These are phyloP conservation scores for Huiozyma sinensis DNA, from an alignment of 805 yeast species.

Conservation along the genomic window DNA sequence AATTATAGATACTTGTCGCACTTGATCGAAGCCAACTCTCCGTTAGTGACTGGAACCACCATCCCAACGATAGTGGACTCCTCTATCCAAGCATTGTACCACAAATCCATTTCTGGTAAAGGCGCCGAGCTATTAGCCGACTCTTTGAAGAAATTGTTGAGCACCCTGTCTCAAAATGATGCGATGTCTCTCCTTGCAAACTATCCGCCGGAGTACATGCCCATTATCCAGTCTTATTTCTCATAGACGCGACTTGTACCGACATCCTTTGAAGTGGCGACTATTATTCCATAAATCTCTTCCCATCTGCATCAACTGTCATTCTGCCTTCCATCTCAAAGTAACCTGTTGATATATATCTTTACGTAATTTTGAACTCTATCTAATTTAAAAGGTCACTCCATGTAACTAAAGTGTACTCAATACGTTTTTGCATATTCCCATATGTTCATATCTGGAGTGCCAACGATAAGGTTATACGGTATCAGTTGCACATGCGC, in stretches of 20 bases:
- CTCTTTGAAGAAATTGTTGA: conserved; percentile 53
- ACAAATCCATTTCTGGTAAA: conserved; percentile 55
- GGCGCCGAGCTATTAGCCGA: conserved; percentile 56
- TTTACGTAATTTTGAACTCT: too few relatives aligned
- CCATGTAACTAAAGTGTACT: too few relatives aligned
- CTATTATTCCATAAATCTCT: not conserved
- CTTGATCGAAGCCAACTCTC: conserved; percentile 57
- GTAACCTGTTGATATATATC: too few relatives aligned
- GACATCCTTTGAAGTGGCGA: not conserved
- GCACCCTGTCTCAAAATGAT: conserved; percentile 55
- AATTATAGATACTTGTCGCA: conserved; percentile 67
- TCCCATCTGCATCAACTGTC: not conserved
- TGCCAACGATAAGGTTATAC: too few relatives aligned
- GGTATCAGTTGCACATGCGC: too few relatives aligned
- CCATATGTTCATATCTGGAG: too few relatives aligned
- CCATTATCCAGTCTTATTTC: conserved; percentile 52
- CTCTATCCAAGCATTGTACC: conserved; percentile 65
- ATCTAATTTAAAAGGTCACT: too few relatives aligned
- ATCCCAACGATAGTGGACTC: conserved; percentile 53
- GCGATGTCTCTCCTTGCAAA: conserved; percentile 54
- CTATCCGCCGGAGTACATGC: conserved; percentile 51
- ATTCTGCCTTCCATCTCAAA: not conserved
- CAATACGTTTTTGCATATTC: too few relatives aligned
- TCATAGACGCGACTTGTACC: conserved; percentile 13
- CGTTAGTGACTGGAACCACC: conserved; percentile 40